Conservation (phyloP, 2,329 filamentous ascomycete species). For the Aspergillus quadricinctus region DNA sequence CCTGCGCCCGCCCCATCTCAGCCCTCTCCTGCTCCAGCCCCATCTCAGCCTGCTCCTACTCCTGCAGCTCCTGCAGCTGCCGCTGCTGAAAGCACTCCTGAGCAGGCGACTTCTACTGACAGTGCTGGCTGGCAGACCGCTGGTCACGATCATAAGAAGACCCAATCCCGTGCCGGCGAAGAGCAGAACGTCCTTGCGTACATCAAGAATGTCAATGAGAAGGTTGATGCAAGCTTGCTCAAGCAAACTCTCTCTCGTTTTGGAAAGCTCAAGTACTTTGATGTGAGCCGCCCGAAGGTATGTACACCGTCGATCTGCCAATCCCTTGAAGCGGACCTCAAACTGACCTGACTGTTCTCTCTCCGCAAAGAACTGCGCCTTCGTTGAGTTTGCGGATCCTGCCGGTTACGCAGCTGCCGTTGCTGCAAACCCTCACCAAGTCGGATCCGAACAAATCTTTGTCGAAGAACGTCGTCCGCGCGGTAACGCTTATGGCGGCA, state of each 20-base stretch:
- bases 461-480: slow-evolving; percentile 88
- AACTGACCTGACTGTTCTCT: slow-evolving; percentile 1
- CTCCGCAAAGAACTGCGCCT: slow-evolving; percentile 76
- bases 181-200: slow-evolving; percentile 79
- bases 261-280: slow-evolving; percentile 60
- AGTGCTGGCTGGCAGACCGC: slow-evolving; percentile 83
- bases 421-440: slow-evolving; percentile 76
- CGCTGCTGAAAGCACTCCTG: slow-evolving; percentile 57
- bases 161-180: slow-evolving; percentile 67
- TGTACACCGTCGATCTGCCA: slow-evolving; percentile 14
- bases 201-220: slow-evolving; percentile 92
- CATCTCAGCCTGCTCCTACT: slow-evolving; percentile 15
- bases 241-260: slow-evolving; percentile 66
- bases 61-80: slow-evolving; percentile 32
- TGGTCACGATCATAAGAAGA: slow-evolving; percentile 71
- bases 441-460: slow-evolving; percentile 75
- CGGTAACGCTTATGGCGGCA: slow-evolving; percentile 64
- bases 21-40: slow-evolving; percentile 27
- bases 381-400: slow-evolving; percentile 82
- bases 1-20: neutral
- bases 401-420: slow-evolving; percentile 81
- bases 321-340: neutral
- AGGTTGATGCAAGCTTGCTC: slow-evolving; percentile 71
- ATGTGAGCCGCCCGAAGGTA: slow-evolving; percentile 72
- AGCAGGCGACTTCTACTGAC: slow-evolving; percentile 72